These are phyloP conservation scores for Pseudopyricularia javanii DNA, from an alignment of 2,329 filamentous ascomycete species.

Conservation along the genomic window DNA sequence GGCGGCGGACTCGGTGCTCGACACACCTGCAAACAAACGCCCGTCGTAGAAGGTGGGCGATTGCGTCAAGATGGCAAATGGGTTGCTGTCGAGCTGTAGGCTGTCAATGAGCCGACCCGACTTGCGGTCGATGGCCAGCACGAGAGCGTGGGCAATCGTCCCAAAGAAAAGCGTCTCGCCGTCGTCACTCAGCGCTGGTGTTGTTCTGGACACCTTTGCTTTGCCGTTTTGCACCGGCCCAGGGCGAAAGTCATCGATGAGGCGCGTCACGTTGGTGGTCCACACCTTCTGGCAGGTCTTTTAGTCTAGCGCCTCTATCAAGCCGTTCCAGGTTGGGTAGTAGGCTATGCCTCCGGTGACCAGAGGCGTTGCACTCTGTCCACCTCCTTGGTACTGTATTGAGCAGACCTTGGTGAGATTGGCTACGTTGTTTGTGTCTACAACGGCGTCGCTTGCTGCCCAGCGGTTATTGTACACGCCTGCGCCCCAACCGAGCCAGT, in stretches of 20 bases:
- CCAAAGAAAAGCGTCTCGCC: constrained; percentile 17
- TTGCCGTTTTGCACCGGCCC: background rate
- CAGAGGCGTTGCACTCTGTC: constrained; percentile 9
- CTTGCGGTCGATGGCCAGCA: constrained; percentile 13
- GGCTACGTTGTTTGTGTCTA: constrained; percentile 5
- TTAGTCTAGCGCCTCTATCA: constrained; percentile 18
- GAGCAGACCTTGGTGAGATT: constrained; percentile 6
- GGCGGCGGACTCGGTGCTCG: constrained; percentile 13
- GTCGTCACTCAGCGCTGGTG: constrained; percentile 10
- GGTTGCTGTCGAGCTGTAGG: constrained; percentile 13
- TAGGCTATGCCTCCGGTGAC: constrained; percentile 10
- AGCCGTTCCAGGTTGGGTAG: constrained; percentile 18
- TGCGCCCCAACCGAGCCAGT: constrained; percentile 10
- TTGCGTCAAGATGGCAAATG: constrained; percentile 14
- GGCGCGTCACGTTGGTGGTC: constrained; percentile 15
- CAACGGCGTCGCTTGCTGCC: constrained; percentile 4
- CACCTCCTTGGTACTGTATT: constrained; percentile 3
- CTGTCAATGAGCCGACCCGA: constrained; percentile 11
- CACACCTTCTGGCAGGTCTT: constrained; percentile 12
- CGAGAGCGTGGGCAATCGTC: constrained; percentile 12
- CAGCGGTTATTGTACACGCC: constrained; percentile 10
- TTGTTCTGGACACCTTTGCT: constrained; percentile 7
- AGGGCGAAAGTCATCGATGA: constrained; percentile 8
- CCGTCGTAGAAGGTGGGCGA: constrained; percentile 14
- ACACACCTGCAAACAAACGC: constrained; percentile 15